These are phyloP conservation scores for Verticillium nubilum DNA, from an alignment of 2,329 filamentous ascomycete species.

Conservation along the genomic window DNA sequence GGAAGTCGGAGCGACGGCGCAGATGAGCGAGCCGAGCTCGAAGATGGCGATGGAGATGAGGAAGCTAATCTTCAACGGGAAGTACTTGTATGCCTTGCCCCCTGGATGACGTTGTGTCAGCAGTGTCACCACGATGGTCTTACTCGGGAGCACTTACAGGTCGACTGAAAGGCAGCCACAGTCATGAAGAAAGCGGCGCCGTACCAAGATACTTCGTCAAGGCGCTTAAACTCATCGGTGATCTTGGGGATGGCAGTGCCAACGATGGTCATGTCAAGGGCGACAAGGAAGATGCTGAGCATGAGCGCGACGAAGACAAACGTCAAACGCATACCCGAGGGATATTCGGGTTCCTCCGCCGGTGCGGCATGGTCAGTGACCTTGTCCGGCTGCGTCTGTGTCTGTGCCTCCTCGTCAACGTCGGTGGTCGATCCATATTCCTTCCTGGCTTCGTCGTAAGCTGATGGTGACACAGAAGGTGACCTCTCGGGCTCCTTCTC, in stretches of 20 bases:
- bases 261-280: conserved; percentile 33
- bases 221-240: conserved; percentile 34
- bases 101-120: conserved; percentile 37
- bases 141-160: conserved; percentile 11
- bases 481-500: conserved; percentile 6
- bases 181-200: conserved; percentile 37
- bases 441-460: conserved; percentile 3
- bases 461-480: conserved; percentile 7
- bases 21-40: conserved; percentile 48
- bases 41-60: conserved; percentile 43
- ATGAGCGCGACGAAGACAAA: conserved; percentile 31
- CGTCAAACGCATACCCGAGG: conserved; percentile 16
- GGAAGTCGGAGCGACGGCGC: conserved; percentile 40
- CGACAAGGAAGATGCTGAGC: conserved; percentile 34
- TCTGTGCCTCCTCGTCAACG: conserved; percentile 8
- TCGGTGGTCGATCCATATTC: conserved; percentile 6
- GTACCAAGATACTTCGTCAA: conserved; percentile 46
- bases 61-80: conserved; percentile 40
- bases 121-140: neutral
- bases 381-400: neutral
- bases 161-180: conserved; percentile 31
- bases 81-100: conserved; percentile 40
- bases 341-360: neutral
- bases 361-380: neutral
- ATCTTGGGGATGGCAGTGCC: conserved; percentile 38